These are phyloP conservation scores for Xylaria cubensis DNA, from an alignment of 495 filamentous ascomycete genomes.

Conservation along the genomic window DNA sequence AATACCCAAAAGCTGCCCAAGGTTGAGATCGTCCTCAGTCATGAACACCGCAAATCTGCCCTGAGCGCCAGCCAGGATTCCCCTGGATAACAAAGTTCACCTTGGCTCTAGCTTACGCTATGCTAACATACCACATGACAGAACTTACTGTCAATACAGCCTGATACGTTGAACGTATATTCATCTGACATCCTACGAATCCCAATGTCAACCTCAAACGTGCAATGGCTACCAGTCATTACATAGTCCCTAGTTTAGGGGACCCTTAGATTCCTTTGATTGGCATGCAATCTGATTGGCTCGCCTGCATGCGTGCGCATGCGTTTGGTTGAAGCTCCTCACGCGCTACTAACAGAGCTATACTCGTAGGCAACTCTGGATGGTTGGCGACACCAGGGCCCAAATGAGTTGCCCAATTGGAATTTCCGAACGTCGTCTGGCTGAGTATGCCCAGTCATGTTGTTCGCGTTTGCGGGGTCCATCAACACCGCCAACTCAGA, in stretches of 20 bases:
- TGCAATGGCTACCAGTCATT: not conserved
- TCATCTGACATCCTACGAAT: not conserved
- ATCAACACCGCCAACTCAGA: not conserved
- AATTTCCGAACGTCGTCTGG: not conserved
- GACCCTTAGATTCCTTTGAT: not conserved
- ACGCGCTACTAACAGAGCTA: not conserved
- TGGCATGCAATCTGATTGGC: not conserved
- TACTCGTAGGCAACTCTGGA: not conserved
- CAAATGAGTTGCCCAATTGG: slow-evolving; percentile 1
- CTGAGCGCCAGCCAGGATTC: slow-evolving; percentile 1
- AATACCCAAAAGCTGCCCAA: slow-evolving; percentile 13
- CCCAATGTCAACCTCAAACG: not conserved
- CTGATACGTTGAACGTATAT: not conserved
- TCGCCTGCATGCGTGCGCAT: not conserved
- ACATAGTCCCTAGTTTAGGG: not conserved
- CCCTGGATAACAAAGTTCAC: not conserved
- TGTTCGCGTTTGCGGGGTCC: not conserved
- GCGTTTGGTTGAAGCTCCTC: not conserved
- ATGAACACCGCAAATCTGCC: not conserved
- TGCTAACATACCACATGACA: not conserved
- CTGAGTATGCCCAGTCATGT: not conserved
- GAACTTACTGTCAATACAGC: not conserved
- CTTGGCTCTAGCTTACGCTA: not conserved
- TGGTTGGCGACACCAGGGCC: not conserved
- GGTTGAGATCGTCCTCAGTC: not conserved